Conservation (phyloP, 768 basidiomycete species). For the Kwoniella mangroviensis region DNA sequence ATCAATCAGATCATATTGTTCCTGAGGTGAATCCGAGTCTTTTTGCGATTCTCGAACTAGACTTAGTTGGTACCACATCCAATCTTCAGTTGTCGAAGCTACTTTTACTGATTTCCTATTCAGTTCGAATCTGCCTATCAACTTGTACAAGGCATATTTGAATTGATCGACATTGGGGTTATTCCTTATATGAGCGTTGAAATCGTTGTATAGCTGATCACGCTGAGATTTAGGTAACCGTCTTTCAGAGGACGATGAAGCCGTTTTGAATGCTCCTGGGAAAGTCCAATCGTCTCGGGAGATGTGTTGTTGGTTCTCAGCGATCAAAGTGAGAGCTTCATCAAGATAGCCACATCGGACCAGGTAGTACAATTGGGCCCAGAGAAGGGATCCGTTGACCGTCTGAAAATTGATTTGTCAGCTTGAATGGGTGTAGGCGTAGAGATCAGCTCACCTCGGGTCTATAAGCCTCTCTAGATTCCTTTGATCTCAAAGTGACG, state of each 20-base stretch:
- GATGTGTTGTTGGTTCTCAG: slow-evolving; percentile 68
- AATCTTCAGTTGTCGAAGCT: slow-evolving; percentile 92
- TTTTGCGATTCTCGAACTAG: slow-evolving; percentile 69
- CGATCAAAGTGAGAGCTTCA: slow-evolving; percentile 79
- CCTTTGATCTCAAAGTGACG: slow-evolving; percentile 66
- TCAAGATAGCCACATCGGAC: slow-evolving; percentile 79
- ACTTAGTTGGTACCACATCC: slow-evolving; percentile 95
- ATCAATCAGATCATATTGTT: slow-evolving; percentile 63
- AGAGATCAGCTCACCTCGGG: slow-evolving; percentile 70
- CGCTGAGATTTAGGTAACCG: slow-evolving; percentile 59
- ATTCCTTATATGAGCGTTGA: slow-evolving; percentile 79
- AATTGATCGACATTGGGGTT: slow-evolving; percentile 83
- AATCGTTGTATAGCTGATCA: slow-evolving; percentile 69
- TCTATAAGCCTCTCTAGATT: slow-evolving; percentile 80
- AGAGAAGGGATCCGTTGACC: slow-evolving; percentile 83
- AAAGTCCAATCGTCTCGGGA: slow-evolving; percentile 80
- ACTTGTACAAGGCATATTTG: slow-evolving; percentile 92
- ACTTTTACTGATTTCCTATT: slow-evolving; percentile 78
- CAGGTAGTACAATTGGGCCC: slow-evolving; percentile 93
- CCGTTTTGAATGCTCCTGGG: slow-evolving; percentile 77
- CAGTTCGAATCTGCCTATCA: slow-evolving; percentile 90
- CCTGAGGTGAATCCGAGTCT: slow-evolving; percentile 67
- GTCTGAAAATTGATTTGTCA: slow-evolving; percentile 61
- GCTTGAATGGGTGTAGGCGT: neutral
- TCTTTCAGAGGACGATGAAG: slow-evolving; percentile 79